phyloP scores from a whole-genome alignment of 805 yeast genomes.

The Starmerella riodocensis region DNA sequence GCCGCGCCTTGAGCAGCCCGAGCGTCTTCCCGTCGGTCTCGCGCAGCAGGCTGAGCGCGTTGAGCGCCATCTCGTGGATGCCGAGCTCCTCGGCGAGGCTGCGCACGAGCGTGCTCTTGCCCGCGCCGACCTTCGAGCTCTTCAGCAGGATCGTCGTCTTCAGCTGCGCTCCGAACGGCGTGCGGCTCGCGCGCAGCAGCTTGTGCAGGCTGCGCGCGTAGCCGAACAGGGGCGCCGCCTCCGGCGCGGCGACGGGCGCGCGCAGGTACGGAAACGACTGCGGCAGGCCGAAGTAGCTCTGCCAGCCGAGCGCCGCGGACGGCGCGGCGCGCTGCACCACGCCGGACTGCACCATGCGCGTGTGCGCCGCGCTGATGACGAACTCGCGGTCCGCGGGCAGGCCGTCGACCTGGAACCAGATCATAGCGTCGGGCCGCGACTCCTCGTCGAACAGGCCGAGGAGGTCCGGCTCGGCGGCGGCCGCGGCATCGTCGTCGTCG shows the following conservation, averaged over 20 bases:
- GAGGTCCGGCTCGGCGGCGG: constrained; percentile 40
- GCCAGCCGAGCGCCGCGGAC: constrained; percentile 32
- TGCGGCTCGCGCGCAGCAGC: constrained; percentile 38
- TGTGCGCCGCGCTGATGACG: constrained; percentile 51
- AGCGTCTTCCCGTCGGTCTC: constrained; percentile 68
- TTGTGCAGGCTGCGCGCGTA: constrained; percentile 41
- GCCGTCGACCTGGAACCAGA: constrained; percentile 60
- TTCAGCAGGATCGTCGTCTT: constrained; percentile 52
- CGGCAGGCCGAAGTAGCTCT: constrained; percentile 35
- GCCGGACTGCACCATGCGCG: constrained; percentile 61
- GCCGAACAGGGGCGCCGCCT: constrained; percentile 33
- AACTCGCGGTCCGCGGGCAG: constrained; percentile 25
- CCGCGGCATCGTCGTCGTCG: constrained; percentile 22
- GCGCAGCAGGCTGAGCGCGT: constrained; percentile 52
- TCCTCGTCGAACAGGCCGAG: constrained; percentile 3
- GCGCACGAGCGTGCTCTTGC: constrained; percentile 55
- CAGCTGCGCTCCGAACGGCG: constrained; percentile 29
- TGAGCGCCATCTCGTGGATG: constrained; percentile 50
- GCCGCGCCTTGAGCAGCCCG: constrained; percentile 62
- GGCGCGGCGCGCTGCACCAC: constrained; percentile 29
- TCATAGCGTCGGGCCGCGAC: constrained; percentile 47
- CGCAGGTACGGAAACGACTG: constrained; percentile 21
- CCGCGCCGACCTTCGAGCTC: constrained; percentile 63
- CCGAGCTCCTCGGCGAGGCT: constrained; percentile 49
- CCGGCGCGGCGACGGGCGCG: too few relatives aligned